Evolutionary conservation across 202 grass and related monocot genomes (phyloP), one percentile per base, ranked within the genome.

Genomic region (Bolboschoenoplectus hybrid): DNA sequence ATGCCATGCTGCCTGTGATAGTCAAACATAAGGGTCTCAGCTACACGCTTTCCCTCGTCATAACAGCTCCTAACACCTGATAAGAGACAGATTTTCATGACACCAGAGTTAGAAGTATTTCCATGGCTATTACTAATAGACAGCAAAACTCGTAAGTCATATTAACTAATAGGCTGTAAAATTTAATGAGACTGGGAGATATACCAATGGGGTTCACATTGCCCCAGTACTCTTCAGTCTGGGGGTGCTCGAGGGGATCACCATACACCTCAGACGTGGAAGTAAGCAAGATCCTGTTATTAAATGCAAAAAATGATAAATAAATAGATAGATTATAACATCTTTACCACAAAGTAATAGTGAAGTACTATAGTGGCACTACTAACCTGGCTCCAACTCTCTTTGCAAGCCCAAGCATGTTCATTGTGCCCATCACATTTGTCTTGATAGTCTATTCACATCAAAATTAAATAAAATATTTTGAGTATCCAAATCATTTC

Each of bases 401-500:
- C 91, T 99, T 99, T 78, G 97, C 97, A 94, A 99, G 97, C 50
- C 97, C 97, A 60, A 99, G 91, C 97, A 99, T 99, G 92, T 99
- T 99, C 79, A 99, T 71, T 85, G 97, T 99, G 32, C 97, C 97
- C 74, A 99, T 97, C 63, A 99, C 97, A 91, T 97, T 99, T 36
- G 97, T 99, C 89, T 99, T 99, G 85, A 97, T 97, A 85, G 97
- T 99, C 97, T 99, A 87, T 63, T 55, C 52, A 84, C 79, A 88
- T 67, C 51, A 72, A 4, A 86, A 52, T 74, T 26, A 26, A 85
- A 66, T 20, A 82, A 55, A 17, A 86, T 78, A 35, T 66, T 82
- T 63, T 85, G 63, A 80, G 43, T 82, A 86, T 84, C 41, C 9
- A 51, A 36, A 35, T 36, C 65, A 20, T 9, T 92, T 89, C 91